Evolutionary conservation across 75 land plant genomes (phyloP).

Genomic region (Pseudotsuga menziesii): DNA sequence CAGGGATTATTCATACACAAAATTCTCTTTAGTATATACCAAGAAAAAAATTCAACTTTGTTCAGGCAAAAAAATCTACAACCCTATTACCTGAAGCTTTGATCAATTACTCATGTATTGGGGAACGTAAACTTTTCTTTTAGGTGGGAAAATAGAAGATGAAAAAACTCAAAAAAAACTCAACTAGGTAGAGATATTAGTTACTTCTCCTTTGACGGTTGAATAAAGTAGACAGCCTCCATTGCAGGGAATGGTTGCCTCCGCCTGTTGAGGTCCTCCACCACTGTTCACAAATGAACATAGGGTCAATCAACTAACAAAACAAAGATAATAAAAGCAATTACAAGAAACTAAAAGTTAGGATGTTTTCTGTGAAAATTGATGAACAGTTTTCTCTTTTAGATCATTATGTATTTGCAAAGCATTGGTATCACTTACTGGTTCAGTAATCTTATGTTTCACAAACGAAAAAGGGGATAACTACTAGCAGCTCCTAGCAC

Average conservation of each 20-base stretch:
- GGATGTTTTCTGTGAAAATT: too few relatives aligned
- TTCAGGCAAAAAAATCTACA: too few relatives aligned
- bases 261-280: constrained; percentile 81
- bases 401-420: background rate
- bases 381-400: background rate
- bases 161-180: background rate
- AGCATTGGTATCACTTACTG: background rate
- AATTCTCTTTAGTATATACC: too few relatives aligned
- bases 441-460: background rate
- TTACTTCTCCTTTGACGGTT: constrained; percentile 84
- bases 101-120: too few relatives aligned
- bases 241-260: constrained; percentile 91
- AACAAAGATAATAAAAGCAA: too few relatives aligned
- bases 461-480: background rate
- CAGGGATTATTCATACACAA: too few relatives aligned
- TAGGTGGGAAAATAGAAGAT: too few relatives aligned
- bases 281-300: constrained; percentile 51
- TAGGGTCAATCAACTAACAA: background rate
- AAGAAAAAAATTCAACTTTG: too few relatives aligned
- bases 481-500: background rate
- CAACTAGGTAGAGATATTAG: background rate
- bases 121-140: too few relatives aligned
- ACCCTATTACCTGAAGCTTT: too few relatives aligned
- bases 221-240: constrained; percentile 97
- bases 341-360: too few relatives aligned